These are phyloP conservation scores for Nepenthes mirabilis DNA, from an alignment of 148 eudicot genomes.

Conservation along the genomic window DNA sequence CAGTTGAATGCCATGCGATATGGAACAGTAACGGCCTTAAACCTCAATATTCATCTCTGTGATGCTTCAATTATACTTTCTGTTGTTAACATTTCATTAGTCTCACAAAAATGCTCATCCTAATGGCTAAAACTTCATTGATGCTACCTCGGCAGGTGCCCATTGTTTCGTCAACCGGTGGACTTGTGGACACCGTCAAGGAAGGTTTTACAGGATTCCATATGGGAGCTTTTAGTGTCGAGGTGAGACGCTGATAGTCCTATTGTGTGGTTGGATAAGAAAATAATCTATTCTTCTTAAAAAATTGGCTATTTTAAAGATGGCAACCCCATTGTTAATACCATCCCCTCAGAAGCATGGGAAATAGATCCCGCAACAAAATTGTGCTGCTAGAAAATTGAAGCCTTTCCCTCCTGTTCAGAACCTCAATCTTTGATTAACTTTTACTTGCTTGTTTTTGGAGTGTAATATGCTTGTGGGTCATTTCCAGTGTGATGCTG, in stretches of 20 bases:
- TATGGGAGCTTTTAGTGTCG: slow-evolving; percentile 81
- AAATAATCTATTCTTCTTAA: too few species aligned
- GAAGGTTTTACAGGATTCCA: slow-evolving; percentile 94
- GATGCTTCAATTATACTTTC: not conserved
- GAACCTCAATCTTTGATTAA: too few species aligned
- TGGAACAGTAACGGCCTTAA: slow-evolving; percentile 52
- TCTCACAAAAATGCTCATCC: not conserved
- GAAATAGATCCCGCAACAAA: too few species aligned
- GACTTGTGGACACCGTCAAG: slow-evolving; percentile 81
- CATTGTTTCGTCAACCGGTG: slow-evolving; percentile 90
- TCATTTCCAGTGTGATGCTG: slow-evolving; percentile 46
- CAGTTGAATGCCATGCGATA: slow-evolving; percentile 92
- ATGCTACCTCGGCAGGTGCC: slow-evolving; percentile 44
- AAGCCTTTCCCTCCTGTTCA: too few species aligned
- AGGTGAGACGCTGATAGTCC: slow-evolving; percentile 25
- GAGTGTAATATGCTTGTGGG: not conserved
- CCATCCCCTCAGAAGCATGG: too few species aligned
- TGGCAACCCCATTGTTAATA: too few species aligned
- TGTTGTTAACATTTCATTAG: not conserved
- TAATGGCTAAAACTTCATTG: not conserved
- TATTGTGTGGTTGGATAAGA: not conserved
- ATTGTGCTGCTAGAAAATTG: too few species aligned
- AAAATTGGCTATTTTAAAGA: too few species aligned
- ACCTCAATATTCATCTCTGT: not conserved
- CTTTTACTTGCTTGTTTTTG: too few species aligned